Evolutionary conservation across 2,329 filamentous ascomycete species (phyloP), one percentile per base, ranked within the genome.

Genomic region (Epichloe sibirici): DNA sequence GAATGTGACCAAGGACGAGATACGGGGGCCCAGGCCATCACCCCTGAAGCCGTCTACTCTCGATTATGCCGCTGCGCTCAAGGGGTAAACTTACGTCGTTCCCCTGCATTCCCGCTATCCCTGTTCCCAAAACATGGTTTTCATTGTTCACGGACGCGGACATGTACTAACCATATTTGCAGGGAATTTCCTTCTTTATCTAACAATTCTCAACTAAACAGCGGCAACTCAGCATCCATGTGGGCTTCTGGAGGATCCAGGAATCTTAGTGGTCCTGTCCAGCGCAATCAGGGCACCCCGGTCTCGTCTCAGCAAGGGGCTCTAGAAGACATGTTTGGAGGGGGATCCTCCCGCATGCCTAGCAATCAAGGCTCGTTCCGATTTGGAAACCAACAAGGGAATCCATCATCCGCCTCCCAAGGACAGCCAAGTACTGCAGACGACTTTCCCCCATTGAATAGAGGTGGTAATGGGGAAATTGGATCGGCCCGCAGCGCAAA

Each of bases 141-240:
- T 35, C n/a, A 9, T 40, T 15, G 17, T 13, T 6, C 5, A 11
- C 31, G 3, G n/a, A 37, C 13, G 43, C n/a, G 5, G 31, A 51
- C n/a, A 53, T 31, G 38, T n/a, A 23, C 45, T 52, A 13, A 48
- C 45, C 5, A 12, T 4, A 11, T 38, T 25, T 23, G 3, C 55
- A 85, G 81, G 55, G 81, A 85, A 62, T 85, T 85, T 51, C 82
- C 82, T 8, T 82, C 81, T 23, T 66, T 85, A 58, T 83, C 80
- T 49, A 82, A 79, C 60, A 82, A 77, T 57, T 71, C 78, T 45
- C 77, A 79, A 60, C 65, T 80, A 44, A 68, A 74, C 31, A 76
- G 66, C 53, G 65, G 72, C 6, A 74, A 64, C 45, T 74, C 74
- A 56, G 67, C 73, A 13, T 76, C 76, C 5, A 71, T 82, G 66